phyloP scores from a whole-genome alignment of 768 basidiomycete genomes.

The Rhodotorula diobovata region DNA sequence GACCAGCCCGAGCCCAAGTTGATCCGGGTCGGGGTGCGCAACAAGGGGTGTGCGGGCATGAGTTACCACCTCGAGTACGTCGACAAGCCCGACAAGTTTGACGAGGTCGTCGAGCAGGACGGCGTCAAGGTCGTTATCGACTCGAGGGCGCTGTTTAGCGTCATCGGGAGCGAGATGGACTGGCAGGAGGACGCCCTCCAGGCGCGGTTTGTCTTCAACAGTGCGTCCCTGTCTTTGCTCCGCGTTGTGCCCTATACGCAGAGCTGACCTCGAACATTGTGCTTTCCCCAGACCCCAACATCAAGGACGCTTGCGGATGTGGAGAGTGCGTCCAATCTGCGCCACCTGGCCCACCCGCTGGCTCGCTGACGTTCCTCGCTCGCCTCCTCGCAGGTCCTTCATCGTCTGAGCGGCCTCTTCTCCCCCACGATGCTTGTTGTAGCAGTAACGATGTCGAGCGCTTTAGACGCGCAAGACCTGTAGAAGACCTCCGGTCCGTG shows the following conservation, averaged over 20 bases:
- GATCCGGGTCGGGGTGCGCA: slow-evolving; percentile 89
- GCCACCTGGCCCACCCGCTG: neutral
- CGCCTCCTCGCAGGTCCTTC: slow-evolving; percentile 1
- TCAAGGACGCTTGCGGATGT: slow-evolving; percentile 90
- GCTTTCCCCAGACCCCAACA: slow-evolving; percentile 81
- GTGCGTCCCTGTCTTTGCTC: slow-evolving; percentile 4
- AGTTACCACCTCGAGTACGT: slow-evolving; percentile 93
- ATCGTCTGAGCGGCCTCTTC: slow-evolving; percentile 8
- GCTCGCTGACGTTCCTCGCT: neutral
- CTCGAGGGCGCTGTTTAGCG: slow-evolving; percentile 91
- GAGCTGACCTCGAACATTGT: slow-evolving; percentile 63
- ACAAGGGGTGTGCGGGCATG: slow-evolving; percentile 93
- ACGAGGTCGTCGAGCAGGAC: slow-evolving; percentile 94
- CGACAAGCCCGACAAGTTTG: slow-evolving; percentile 79
- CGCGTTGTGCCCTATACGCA: neutral
- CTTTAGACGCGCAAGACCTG: neutral
- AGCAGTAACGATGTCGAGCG: neutral
- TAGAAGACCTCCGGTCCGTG: neutral
- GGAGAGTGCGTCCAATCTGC: slow-evolving; percentile 58
- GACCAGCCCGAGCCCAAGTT: slow-evolving; percentile 71
- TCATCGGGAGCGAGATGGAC: slow-evolving; percentile 98
- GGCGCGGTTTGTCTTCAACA: slow-evolving; percentile 51
- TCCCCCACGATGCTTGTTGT: neutral
- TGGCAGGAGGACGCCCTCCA: slow-evolving; percentile 91
- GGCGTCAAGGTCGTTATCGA: slow-evolving; percentile 91